These are phyloP conservation scores for Phyllosticta citrichinensis DNA, from an alignment of 2,329 filamentous ascomycete genomes.

Conservation along the genomic window DNA sequence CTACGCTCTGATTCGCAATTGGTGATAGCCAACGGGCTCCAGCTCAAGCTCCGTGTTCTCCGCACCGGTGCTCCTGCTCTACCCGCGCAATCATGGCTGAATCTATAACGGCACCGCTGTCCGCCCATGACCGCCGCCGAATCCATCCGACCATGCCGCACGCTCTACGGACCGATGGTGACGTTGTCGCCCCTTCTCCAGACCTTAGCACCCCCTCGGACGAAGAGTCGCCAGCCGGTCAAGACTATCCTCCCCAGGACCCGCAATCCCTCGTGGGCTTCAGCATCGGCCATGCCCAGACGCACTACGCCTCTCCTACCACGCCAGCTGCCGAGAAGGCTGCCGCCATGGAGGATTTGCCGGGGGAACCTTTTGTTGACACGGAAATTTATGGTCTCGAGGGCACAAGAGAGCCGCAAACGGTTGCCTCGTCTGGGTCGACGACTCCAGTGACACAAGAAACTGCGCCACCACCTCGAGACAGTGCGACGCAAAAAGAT, in stretches of 20 bases:
- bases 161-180: slow-evolving; percentile 33
- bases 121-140: neutral
- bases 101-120: neutral
- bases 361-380: slow-evolving; percentile 38
- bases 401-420: slow-evolving; percentile 12
- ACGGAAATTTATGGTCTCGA: slow-evolving; percentile 25
- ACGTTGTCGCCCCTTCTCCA: slow-evolving; percentile 29
- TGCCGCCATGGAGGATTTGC: slow-evolving; percentile 41
- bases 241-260: slow-evolving; percentile 26
- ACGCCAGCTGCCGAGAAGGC: slow-evolving; percentile 51
- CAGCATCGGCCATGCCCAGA: slow-evolving; percentile 49
- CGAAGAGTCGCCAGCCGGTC: slow-evolving; percentile 25
- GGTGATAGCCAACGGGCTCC: neutral
- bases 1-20: neutral
- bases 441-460: neutral
- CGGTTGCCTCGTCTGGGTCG: neutral
- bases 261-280: slow-evolving; percentile 43
- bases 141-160: slow-evolving; percentile 13
- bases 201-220: slow-evolving; percentile 35
- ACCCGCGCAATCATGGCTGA: neutral
- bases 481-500: slow-evolving; percentile 9
- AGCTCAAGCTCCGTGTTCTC: neutral
- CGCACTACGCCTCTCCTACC: slow-evolving; percentile 44
- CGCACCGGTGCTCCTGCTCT: neutral
- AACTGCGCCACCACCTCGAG: slow-evolving; percentile 3